Conservation (phyloP, 768 basidiomycete genomes). For the Bullera alba region DNA sequence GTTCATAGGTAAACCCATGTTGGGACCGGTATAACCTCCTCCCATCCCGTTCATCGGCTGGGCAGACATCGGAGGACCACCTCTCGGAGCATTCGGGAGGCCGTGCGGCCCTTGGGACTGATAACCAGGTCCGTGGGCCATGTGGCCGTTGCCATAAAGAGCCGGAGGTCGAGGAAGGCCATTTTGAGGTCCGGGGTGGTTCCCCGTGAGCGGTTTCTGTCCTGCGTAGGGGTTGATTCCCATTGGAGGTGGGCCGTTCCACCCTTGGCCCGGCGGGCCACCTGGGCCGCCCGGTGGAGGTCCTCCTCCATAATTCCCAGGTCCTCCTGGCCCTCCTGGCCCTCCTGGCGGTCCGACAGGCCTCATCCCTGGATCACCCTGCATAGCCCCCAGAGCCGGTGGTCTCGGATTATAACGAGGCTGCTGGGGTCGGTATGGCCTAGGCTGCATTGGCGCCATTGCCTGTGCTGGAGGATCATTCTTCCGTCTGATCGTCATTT, state of each 20-base stretch:
- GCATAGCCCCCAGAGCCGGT: not conserved
- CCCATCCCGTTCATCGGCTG: not conserved
- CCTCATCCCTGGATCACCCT: not conserved
- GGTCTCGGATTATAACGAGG: not conserved
- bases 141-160: too few species aligned
- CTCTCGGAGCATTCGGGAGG: too few species aligned
- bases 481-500: constrained; percentile 26
- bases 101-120: too few species aligned
- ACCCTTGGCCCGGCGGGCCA: not conserved
- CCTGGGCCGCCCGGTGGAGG: not conserved
- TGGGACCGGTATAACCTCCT: not conserved
- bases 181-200: too few species aligned
- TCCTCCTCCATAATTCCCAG: too few species aligned
- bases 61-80: too few species aligned
- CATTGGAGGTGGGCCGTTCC: not conserved
- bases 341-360: too few species aligned
- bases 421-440: not conserved
- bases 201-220: too few species aligned
- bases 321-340: too few species aligned
- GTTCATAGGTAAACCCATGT: not conserved
- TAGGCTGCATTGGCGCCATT: not conserved
- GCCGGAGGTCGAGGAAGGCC: too few species aligned
- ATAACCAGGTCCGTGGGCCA: too few species aligned
- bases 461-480: constrained; percentile 2
- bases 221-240: not conserved